These are phyloP conservation scores for Venturia oleaginea DNA, from an alignment of 2,329 filamentous ascomycete species.

Conservation along the genomic window DNA sequence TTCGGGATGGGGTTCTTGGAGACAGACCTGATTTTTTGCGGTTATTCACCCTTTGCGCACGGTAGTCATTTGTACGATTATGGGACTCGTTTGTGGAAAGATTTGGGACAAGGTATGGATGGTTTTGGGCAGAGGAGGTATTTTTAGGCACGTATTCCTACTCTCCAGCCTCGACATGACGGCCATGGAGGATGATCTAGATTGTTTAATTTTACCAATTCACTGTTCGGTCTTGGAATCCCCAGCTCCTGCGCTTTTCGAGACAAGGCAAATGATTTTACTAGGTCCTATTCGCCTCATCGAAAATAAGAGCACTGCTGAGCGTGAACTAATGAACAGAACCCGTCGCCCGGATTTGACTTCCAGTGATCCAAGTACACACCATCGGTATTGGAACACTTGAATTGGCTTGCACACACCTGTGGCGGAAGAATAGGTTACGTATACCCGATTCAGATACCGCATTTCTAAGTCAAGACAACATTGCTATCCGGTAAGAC, in stretches of 20 bases:
- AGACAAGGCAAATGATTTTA: too few species aligned
- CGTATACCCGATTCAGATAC: background rate
- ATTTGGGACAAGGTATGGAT: background rate
- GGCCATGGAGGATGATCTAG: background rate
- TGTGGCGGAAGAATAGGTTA: too few species aligned
- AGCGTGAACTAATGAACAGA: too few species aligned
- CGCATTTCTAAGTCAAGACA: background rate
- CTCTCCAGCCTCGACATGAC: background rate
- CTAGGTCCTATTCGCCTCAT: too few species aligned
- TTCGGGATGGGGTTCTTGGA: background rate
- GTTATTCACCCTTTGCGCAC: constrained; percentile 1
- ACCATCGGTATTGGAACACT: too few species aligned
- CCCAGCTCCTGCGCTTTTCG: too few species aligned
- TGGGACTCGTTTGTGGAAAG: background rate
- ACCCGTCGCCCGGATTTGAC: too few species aligned
- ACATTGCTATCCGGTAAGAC: background rate
- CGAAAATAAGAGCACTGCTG: too few species aligned
- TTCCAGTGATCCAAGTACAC: too few species aligned
- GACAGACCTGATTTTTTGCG: background rate
- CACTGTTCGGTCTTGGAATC: background rate
- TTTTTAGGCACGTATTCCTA: background rate
- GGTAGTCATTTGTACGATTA: constrained; percentile 1
- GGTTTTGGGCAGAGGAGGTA: background rate
- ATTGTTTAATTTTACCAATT: background rate
- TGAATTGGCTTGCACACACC: too few species aligned